A percentile compares a stretch with the other conserved stretches of the same genome.
Conservation (phyloP, 768 basidiomycete genomes). For the button mushroom (Agaricus bisporus) region DNA sequence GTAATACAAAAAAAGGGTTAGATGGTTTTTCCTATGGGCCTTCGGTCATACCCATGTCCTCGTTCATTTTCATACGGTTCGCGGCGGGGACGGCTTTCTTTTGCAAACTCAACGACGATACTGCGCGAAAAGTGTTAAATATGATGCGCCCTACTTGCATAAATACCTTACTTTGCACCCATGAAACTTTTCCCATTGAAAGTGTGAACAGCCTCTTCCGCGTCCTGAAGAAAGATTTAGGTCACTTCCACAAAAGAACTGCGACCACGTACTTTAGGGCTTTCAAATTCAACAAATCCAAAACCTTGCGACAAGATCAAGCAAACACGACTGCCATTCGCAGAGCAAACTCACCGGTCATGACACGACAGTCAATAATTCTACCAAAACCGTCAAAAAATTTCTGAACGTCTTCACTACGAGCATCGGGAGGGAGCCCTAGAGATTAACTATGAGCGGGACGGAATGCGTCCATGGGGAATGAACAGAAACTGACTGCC, state of each 20-base stretch:
- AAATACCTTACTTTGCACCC: conserved; percentile 64
- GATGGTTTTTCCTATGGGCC: neutral
- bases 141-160: neutral
- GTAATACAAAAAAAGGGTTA: conserved; percentile 5
- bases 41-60: conserved; percentile 46
- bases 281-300: conserved; percentile 97
- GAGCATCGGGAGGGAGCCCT: conserved; percentile 83
- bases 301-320: conserved; percentile 51
- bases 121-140: conserved; percentile 30
- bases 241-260: conserved; percentile 1
- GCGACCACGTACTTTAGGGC: conserved; percentile 47
- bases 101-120: conserved; percentile 94
- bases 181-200: conserved; percentile 88
- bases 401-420: conserved; percentile 78
- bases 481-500: conserved; percentile 49
- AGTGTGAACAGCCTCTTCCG: conserved; percentile 85
- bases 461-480: neutral
- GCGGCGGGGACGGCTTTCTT: conserved; percentile 83
- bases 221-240: conserved; percentile 52
- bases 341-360: conserved; percentile 64
- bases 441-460: conserved; percentile 2
- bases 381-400: conserved; percentile 89
- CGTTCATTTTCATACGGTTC: conserved; percentile 62
- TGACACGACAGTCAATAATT: conserved; percentile 87
- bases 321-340: neutral